Evolutionary conservation across 75 land plant species (phyloP).

Genomic region (Picea glauca): DNA sequence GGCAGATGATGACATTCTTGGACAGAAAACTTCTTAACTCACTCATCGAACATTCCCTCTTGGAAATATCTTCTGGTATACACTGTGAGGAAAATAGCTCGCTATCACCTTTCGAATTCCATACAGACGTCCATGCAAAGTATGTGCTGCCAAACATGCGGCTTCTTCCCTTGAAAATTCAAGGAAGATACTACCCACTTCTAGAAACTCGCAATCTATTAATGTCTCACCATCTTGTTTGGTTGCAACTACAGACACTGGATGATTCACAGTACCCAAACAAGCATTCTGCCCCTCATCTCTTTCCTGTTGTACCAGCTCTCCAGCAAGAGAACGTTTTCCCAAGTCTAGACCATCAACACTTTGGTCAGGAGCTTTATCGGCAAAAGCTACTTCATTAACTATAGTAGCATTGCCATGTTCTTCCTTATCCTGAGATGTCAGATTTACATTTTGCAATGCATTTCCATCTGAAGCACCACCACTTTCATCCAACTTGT

Average conservation of each 20-base stretch:
- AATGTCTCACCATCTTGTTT: slow-evolving; percentile 6
- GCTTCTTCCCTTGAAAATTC: slow-evolving; percentile 76
- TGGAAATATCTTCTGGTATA: slow-evolving; percentile 47
- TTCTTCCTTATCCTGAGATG: slow-evolving; percentile 2
- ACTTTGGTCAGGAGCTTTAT: slow-evolving; percentile 3
- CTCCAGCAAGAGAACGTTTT: neutral
- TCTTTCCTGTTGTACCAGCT: slow-evolving; percentile 3
- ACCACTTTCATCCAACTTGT: neutral
- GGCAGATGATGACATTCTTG: neutral
- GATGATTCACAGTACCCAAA: neutral
- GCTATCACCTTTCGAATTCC: slow-evolving; percentile 53
- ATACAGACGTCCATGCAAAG: slow-evolving; percentile 71
- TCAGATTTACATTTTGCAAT: neutral
- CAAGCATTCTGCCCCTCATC: neutral
- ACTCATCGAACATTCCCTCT: slow-evolving; percentile 29
- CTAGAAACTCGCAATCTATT: slow-evolving; percentile 13
- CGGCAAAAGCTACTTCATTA: neutral
- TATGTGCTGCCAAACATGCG: slow-evolving; percentile 77
- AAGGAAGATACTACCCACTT: slow-evolving; percentile 60
- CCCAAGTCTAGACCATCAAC: neutral
- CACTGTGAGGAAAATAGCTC: slow-evolving; percentile 38
- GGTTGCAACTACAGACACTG: neutral
- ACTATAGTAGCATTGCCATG: neutral
- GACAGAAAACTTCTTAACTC: neutral
- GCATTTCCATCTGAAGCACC: neutral